Percentiles rank a stretch among this genome's conserved stretches.
phyloP scores from a whole-genome alignment of 2,329 filamentous ascomycete genomes.

The Cladosporium sp. region DNA sequence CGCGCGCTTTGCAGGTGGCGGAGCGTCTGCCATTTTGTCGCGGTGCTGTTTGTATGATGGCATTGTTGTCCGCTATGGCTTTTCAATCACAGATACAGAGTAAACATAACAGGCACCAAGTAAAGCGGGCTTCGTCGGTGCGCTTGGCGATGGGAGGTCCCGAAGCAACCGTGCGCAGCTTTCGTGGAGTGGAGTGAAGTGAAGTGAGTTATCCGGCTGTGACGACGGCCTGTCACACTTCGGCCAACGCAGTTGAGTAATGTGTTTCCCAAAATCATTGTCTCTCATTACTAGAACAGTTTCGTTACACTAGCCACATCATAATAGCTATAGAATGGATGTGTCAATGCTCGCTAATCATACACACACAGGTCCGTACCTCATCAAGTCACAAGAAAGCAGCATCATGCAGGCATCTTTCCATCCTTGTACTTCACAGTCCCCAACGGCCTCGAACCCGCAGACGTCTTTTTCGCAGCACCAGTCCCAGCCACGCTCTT shows the following conservation, averaged over 20 bases:
- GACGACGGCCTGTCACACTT: neutral
- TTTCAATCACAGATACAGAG: neutral
- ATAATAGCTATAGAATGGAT: neutral
- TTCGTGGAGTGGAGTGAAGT: neutral
- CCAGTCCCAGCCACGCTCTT: neutral
- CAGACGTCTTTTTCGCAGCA: conserved; percentile 13
- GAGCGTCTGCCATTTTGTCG: neutral
- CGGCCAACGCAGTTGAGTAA: neutral
- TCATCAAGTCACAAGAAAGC: neutral
- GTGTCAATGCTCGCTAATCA: conserved; percentile 3
- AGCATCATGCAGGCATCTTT: conserved; percentile 19
- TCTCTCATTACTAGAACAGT: neutral
- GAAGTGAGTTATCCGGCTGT: neutral
- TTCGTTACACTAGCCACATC: neutral
- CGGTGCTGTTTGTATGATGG: neutral
- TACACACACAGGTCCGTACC: neutral
- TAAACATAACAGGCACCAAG: neutral
- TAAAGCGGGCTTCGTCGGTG: neutral
- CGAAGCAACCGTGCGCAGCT: neutral
- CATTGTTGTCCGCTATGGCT: neutral
- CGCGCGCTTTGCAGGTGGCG: neutral
- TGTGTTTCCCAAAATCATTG: neutral
- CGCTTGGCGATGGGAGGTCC: neutral
- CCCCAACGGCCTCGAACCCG: conserved; percentile 30
- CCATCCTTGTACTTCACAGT: conserved; percentile 32